These are phyloP conservation scores for Persicaria tinctoria DNA, from an alignment of 148 eudicot species.

Conservation along the genomic window DNA sequence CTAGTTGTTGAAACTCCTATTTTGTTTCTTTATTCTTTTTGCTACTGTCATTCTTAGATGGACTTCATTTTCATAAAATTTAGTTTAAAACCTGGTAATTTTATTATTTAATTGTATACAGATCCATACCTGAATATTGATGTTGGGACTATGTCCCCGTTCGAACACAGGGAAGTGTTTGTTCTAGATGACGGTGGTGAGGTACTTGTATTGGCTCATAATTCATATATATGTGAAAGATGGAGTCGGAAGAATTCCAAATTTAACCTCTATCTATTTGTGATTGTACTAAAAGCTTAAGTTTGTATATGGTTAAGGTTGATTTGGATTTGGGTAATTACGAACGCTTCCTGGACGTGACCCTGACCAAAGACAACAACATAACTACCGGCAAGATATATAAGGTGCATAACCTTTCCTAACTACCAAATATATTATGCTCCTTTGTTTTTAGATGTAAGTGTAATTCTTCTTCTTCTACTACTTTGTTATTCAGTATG, in stretches of 20 bases:
- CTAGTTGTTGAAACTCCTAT: neutral
- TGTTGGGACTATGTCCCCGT: conserved; percentile 95
- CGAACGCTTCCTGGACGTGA: conserved; percentile 88
- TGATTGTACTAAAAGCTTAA: neutral
- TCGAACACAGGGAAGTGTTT: conserved; percentile 91
- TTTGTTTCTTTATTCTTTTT: conserved; percentile 1
- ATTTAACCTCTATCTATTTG: too few species aligned
- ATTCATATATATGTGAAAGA: conserved; percentile 1
- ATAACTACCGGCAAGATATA: conserved; percentile 96
- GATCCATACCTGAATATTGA: conserved; percentile 94
- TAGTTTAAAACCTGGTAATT: neutral
- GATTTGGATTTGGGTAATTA: conserved; percentile 94
- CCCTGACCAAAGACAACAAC: conserved; percentile 87
- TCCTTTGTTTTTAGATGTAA: neutral
- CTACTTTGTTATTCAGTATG: conserved; percentile 33
- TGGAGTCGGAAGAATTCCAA: conserved; percentile 7
- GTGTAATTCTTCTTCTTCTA: neutral
- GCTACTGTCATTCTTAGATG: neutral
- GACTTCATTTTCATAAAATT: neutral
- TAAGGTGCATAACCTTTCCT: conserved; percentile 44
- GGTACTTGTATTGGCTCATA: conserved; percentile 33
- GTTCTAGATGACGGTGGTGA: conserved; percentile 96
- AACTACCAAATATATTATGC: neutral
- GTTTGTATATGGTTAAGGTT: conserved; percentile 39
- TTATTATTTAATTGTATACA: conserved; percentile 19